phyloP scores from a whole-genome alignment of 208 protist genomes.

The Porcisia deanei region DNA sequence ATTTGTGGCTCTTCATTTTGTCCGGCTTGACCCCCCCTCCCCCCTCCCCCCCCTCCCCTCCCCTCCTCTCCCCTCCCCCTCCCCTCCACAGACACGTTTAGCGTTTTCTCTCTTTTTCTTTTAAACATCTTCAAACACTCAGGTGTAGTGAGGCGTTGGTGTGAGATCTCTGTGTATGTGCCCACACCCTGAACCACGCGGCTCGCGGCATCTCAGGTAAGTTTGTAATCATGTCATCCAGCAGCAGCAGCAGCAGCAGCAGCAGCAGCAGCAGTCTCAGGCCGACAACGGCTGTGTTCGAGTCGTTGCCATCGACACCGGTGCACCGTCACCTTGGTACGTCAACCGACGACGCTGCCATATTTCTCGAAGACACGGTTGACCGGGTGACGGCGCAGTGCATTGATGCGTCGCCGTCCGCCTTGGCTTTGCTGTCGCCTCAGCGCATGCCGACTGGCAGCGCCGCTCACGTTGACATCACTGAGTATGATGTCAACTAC shows the following conservation, averaged over 20 bases:
- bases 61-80: too few species aligned
- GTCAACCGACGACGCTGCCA: conserved; percentile 78
- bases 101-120: conserved; percentile 24
- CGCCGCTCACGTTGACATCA: conserved; percentile 54
- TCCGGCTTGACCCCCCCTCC: background rate
- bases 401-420: conserved; percentile 73
- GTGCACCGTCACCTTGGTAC: conserved; percentile 58
- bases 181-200: background rate
- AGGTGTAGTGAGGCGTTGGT: too few species aligned
- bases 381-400: conserved; percentile 68
- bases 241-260: background rate
- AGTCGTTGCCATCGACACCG: conserved; percentile 18
- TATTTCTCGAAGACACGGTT: conserved; percentile 85
- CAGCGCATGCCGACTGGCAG: conserved; percentile 49
- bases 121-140: conserved; percentile 1
- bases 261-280: background rate
- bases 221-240: background rate
- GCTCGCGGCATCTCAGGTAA: background rate
- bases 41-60: background rate
- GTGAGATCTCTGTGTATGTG: too few species aligned
- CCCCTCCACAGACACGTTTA: background rate
- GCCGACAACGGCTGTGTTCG: conserved; percentile 8
- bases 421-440: conserved; percentile 71
- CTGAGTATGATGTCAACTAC: conserved; percentile 64
- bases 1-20: background rate